A percentile compares a stretch with the other conserved stretches of the same genome.
Conservation (phyloP, 2,329 filamentous ascomycete genomes). For the Truncatella angustata region DNA sequence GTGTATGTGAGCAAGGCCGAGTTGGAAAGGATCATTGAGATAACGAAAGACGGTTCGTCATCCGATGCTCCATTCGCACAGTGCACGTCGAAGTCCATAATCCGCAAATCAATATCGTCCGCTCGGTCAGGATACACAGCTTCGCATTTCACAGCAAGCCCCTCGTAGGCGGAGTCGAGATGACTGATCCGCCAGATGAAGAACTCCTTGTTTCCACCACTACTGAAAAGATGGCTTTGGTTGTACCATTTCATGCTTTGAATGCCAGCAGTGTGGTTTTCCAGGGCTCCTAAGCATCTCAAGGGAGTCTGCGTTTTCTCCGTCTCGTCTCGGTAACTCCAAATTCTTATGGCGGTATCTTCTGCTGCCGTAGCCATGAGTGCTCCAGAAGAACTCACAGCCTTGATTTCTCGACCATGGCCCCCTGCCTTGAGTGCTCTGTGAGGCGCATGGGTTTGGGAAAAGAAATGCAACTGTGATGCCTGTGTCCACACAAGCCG, state of each 20-base stretch:
- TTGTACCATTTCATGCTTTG: slow-evolving; percentile 77
- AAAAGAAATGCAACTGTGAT: slow-evolving; percentile 48
- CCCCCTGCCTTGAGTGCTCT: slow-evolving; percentile 64
- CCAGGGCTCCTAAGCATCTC: slow-evolving; percentile 62
- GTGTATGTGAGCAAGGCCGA: slow-evolving; percentile 67
- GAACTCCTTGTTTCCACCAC: slow-evolving; percentile 85
- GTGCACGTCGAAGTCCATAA: slow-evolving; percentile 73
- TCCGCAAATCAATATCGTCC: slow-evolving; percentile 65
- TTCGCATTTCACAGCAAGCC: slow-evolving; percentile 57
- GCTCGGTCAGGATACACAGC: slow-evolving; percentile 51
- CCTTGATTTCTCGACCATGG: slow-evolving; percentile 83
- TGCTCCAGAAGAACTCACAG: slow-evolving; percentile 36
- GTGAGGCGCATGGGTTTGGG: slow-evolving; percentile 34
- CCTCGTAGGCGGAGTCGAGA: slow-evolving; percentile 47
- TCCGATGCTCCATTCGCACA: slow-evolving; percentile 4
- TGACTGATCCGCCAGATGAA: slow-evolving; percentile 72
- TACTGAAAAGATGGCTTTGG: slow-evolving; percentile 74
- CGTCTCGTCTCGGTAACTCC: slow-evolving; percentile 39
- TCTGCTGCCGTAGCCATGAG: slow-evolving; percentile 67
- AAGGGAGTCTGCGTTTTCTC: slow-evolving; percentile 16
- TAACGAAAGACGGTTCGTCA: slow-evolving; percentile 40
- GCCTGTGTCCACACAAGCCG: slow-evolving; percentile 75
- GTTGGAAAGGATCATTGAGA: slow-evolving; percentile 80
- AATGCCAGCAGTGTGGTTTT: slow-evolving; percentile 79
- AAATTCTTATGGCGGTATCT: slow-evolving; percentile 75